Evolutionary conservation across 2,329 filamentous ascomycete genomes (phyloP).

Genomic region (Pyrenochaeta sp.): DNA sequence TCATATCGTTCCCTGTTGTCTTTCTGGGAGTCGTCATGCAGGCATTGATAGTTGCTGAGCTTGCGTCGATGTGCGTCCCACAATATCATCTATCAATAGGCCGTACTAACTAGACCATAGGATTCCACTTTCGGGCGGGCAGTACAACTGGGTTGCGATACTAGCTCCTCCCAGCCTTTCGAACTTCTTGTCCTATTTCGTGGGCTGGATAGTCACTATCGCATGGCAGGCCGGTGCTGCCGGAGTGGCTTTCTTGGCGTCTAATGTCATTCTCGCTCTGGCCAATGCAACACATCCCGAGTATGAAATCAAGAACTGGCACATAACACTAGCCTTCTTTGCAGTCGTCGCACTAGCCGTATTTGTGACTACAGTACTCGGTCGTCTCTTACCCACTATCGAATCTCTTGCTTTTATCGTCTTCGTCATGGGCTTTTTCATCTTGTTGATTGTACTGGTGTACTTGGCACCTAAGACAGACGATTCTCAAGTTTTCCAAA

Average conservation of each 20-base stretch:
- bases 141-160: conserved; percentile 22
- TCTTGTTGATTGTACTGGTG: conserved; percentile 48
- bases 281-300: conserved; percentile 5
- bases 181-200: conserved; percentile 18
- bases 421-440: conserved; percentile 58
- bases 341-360: conserved; percentile 47
- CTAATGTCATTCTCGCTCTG: conserved; percentile 11
- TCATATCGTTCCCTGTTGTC: too few relatives aligned
- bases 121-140: conserved; percentile 20
- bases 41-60: too few relatives aligned
- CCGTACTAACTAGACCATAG: too few relatives aligned
- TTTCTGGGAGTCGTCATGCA: too few relatives aligned
- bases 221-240: conserved; percentile 22
- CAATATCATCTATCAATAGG: too few relatives aligned
- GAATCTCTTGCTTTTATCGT: conserved; percentile 55
- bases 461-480: conserved; percentile 16
- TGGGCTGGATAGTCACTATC: conserved; percentile 19
- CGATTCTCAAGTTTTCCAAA: conserved; percentile 45
- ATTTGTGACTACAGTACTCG: conserved; percentile 51
- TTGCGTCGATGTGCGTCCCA: too few relatives aligned
- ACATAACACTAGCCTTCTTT: conserved; percentile 56
- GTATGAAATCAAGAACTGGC: conserved; percentile 50
- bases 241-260: conserved; percentile 5
- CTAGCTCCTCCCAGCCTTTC: conserved; percentile 53
- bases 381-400: conserved; percentile 50